Evolutionary conservation across 1,139 yeast genomes (phyloP).

Genomic region (Lodderomyces orthopsilosis): DNA sequence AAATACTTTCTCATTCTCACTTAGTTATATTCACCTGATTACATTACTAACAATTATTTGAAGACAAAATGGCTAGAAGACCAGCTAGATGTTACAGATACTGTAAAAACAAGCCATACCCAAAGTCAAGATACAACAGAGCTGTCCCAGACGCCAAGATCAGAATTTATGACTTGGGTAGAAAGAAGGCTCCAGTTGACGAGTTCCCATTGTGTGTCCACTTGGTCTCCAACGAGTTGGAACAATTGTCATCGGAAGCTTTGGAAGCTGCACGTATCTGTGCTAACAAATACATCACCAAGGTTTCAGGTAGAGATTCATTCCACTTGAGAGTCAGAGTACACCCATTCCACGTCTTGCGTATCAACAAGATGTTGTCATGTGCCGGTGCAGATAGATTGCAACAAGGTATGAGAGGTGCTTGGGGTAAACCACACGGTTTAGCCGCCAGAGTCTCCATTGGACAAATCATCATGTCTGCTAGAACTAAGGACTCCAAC

Average conservation of each 20-base stretch:
- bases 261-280: slow-evolving; percentile 99
- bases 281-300: slow-evolving; percentile 99
- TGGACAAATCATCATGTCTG: slow-evolving; percentile 97
- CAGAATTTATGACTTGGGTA: slow-evolving; percentile 98
- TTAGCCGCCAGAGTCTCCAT: slow-evolving; percentile 98
- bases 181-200: slow-evolving; percentile 99
- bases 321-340: slow-evolving; percentile 99
- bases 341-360: slow-evolving; percentile 99
- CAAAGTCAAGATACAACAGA: slow-evolving; percentile 99
- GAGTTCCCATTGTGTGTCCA: slow-evolving; percentile 99
- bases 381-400: slow-evolving; percentile 99
- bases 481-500: slow-evolving; percentile 97
- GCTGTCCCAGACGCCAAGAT: slow-evolving; percentile 99
- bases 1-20: background rate
- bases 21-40: too few relatives aligned
- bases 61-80: slow-evolving; percentile 97
- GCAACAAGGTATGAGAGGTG: slow-evolving; percentile 99
- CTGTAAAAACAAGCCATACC: slow-evolving; percentile 99
- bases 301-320: slow-evolving; percentile 96
- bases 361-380: slow-evolving; percentile 99
- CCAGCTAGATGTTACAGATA: slow-evolving; percentile 99
- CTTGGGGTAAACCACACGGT: slow-evolving; percentile 99
- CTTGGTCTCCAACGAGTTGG: slow-evolving; percentile 98
- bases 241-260: slow-evolving; percentile 99
- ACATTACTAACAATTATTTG: slow-evolving; percentile 31